Evolutionary conservation across 129 eudicot species (phyloP), one percentile per base, ranked within the genome.

Genomic region (Flaveria bidentis): DNA sequence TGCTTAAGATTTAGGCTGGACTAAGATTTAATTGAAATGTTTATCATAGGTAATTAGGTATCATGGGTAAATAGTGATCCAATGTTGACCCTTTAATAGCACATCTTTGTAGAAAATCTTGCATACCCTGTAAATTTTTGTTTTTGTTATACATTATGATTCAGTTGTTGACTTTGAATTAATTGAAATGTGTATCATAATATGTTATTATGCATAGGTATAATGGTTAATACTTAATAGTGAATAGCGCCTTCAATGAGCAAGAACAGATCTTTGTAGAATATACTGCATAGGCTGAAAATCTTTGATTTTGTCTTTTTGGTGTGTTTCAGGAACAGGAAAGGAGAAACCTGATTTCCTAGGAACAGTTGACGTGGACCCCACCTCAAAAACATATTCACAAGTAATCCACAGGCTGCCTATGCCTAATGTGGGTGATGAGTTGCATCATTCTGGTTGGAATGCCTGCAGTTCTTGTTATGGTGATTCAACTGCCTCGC

Each of bases 381-480:
- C 97, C 49, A 75, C 76, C 56, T 95, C 99, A 11, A 80, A 89
- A 26, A 87, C 94, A 0, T 95, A 89, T 74, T 95, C 90, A 30
- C 81, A 91, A 80, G 97, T 95, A 45, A 86, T 95, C 74, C 99
- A 95, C 80, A 82, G 99, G 83, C 86, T 95, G 51, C 89, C 97
- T 2, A 88, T 95, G 93, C 99, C 97, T n/a, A 11, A 95, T 74
- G 2, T 86, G 56, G 99, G 96, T 1, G 97, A 95, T 73, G 97
- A 95, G 75, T 85, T 95, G 23, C 97, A 95, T 72, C 99, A 95
- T 78, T 89, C 97, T 66, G 99, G 99, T 30, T 95, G 97, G 99
- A 95, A 95, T 81, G 80, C 99, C 47, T 95, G 97, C 89, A 95
- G 99, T 75, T 95, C 99, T 67, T 95, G 99, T 89, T 81, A 84